Evolutionary conservation across 345 rosid species (phyloP).

Genomic region (Rhizophora apiculata): DNA sequence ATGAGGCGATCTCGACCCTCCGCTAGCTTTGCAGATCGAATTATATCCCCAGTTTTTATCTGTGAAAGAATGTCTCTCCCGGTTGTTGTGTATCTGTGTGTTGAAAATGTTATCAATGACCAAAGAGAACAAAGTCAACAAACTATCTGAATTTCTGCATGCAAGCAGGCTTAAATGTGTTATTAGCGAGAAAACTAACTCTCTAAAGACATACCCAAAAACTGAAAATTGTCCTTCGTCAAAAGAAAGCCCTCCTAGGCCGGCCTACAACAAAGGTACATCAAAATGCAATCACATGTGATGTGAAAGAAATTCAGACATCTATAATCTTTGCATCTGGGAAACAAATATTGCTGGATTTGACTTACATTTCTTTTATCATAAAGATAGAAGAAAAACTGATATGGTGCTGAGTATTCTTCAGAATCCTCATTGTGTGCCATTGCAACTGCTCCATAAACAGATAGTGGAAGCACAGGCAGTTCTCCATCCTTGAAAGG

Average conservation of each 20-base stretch:
- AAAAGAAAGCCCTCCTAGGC: conserved; percentile 91
- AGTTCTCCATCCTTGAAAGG: conserved; percentile 73
- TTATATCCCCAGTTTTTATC: conserved; percentile 77
- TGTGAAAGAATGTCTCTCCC: conserved; percentile 78
- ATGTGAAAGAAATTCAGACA: neutral
- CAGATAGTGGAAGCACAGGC: conserved; percentile 84
- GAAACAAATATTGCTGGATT: neutral
- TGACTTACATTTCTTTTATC: conserved; percentile 79
- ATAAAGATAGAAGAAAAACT: conserved; percentile 84
- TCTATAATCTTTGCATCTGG: neutral
- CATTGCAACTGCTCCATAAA: conserved; percentile 91
- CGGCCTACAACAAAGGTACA: conserved; percentile 43
- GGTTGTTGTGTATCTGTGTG: conserved; percentile 54
- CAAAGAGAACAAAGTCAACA: neutral
- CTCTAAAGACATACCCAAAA: conserved; percentile 52
- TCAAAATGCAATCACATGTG: neutral
- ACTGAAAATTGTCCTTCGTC: conserved; percentile 96
- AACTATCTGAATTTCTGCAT: neutral
- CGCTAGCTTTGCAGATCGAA: conserved; percentile 63
- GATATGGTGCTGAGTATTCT: conserved; percentile 85
- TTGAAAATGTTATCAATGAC: neutral
- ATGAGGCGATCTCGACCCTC: conserved; percentile 76
- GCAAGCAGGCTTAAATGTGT: neutral
- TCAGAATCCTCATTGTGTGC: conserved; percentile 81
- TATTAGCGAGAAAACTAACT: neutral